phyloP scores from a whole-genome alignment of 352 stramenopile genomes.

The Albugo candida region DNA sequence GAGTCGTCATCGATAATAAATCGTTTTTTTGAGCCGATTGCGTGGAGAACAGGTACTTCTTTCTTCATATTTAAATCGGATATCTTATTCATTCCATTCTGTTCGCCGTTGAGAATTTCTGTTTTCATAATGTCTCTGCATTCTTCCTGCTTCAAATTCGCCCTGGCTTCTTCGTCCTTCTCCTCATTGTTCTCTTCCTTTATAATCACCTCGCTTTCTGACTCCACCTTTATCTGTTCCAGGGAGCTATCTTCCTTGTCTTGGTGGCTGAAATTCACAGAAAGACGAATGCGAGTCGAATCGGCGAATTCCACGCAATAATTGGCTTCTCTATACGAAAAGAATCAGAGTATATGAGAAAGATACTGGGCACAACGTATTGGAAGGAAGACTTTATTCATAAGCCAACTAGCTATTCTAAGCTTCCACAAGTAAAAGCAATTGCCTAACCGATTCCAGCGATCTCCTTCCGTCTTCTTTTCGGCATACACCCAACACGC shows the following conservation, averaged over 20 bases:
- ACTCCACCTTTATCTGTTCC: neutral
- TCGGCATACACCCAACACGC: conserved; percentile 73
- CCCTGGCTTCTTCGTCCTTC: neutral
- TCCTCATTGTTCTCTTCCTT: conserved; percentile 1
- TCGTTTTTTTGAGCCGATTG: conserved; percentile 24
- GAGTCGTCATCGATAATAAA: conserved; percentile 44
- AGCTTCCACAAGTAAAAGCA: neutral
- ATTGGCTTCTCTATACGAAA: conserved; percentile 13
- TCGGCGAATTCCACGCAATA: conserved; percentile 59
- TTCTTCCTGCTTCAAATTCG: neutral
- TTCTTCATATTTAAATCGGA: conserved; percentile 3
- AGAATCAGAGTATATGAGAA: neutral
- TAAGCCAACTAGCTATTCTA: neutral
- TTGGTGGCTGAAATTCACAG: conserved; percentile 36
- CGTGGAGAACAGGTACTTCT: conserved; percentile 6
- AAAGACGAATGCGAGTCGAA: conserved; percentile 52
- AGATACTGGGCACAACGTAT: neutral
- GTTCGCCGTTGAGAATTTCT: too few species aligned
- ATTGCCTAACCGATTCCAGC: neutral
- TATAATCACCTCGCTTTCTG: neutral
- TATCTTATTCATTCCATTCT: neutral
- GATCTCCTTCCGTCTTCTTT: conserved; percentile 25
- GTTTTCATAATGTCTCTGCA: neutral
- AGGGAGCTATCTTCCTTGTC: conserved; percentile 1
- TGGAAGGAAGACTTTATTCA: neutral